Base-by-base conservation (phyloP, 2,329 filamentous ascomycete species). In the Colletotrichum plurivorum region DNA sequence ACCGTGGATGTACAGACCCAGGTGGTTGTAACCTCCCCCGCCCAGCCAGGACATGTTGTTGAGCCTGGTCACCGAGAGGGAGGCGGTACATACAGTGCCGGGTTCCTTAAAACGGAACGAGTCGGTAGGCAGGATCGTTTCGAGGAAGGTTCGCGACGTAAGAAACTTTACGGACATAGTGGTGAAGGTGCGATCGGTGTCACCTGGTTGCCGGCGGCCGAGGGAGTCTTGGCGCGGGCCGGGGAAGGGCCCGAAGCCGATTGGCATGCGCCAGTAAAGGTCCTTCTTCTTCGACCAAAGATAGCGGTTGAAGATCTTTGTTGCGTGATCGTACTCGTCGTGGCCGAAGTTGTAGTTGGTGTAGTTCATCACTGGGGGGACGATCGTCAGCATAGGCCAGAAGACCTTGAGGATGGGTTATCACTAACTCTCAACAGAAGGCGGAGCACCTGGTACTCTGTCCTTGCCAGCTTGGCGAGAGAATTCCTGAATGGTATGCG, bases 1-100 rank as follows among this genome's bases (percentile, higher is more conserved):
- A 0, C 87, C 89, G 69, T 92, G 89, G 16, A 92, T 84, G 73
- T 89, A 91, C 0, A 92, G 81, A 0, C 88, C 89, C 15, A 89
- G 78, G 71, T 86, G 84, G 18, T 79, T 84, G 74, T 92, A 92
- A 1, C 89, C 88, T 0, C 79, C 77, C 2, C 89, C 89, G 4
- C 87, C 88, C 0, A 92, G 83, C 89, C 89, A 92, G 36, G 85
- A 81, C 81, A 92, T 85, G 0, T 85, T 84, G 45, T 79, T 76
- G 2, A 88, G 75, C 1, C 80, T 82, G 0, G 76, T 87, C 20
- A 78, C 77, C 0, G 78, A 80, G 60, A 84, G 79, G 31, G 78
- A 84, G 1, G 82, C 84, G 13, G 80, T 77, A 1, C 81, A 84
- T 1, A 85, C 75, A 0, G 84, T 86, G 4, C 79, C 81, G 0